Percentiles rank a stretch among this genome's conserved stretches.
These are phyloP conservation scores for Termitomyces sp. DNA, from an alignment of 768 basidiomycete species.

Conservation along the genomic window DNA sequence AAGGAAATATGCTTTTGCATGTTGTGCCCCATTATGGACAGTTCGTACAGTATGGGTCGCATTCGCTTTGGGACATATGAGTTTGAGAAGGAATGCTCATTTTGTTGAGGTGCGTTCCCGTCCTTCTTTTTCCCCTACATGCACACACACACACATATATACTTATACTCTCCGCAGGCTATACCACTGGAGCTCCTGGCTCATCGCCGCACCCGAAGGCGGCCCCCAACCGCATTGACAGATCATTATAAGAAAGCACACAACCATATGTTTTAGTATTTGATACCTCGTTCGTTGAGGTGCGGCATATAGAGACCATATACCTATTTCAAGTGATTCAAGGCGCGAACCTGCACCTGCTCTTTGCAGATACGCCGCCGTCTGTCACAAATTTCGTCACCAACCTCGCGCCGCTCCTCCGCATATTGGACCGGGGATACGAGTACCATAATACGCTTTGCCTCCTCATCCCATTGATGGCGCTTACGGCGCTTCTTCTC, in stretches of 20 bases:
- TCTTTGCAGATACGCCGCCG: slow-evolving; percentile 92
- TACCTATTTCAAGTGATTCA: slow-evolving; percentile 95
- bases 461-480: slow-evolving; percentile 21
- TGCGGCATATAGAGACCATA: slow-evolving; percentile 93
- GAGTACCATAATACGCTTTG: slow-evolving; percentile 25
- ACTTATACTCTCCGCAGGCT: too few relatives aligned
- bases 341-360: slow-evolving; percentile 80
- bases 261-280: slow-evolving; percentile 95
- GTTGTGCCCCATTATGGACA: slow-evolving; percentile 83
- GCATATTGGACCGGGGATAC: slow-evolving; percentile 14
- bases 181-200: slow-evolving; percentile 92
- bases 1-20: slow-evolving; percentile 89
- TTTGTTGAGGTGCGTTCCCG: slow-evolving; percentile 91
- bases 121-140: too few relatives aligned
- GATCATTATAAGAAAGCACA: too few relatives aligned
- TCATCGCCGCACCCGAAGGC: slow-evolving; percentile 77
- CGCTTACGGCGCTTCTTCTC: slow-evolving; percentile 25
- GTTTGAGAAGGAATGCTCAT: slow-evolving; percentile 94
- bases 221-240: slow-evolving; percentile 27
- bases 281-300: slow-evolving; percentile 94
- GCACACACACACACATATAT: too few relatives aligned
- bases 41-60: slow-evolving; percentile 92
- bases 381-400: slow-evolving; percentile 46
- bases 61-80: slow-evolving; percentile 97
- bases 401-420: slow-evolving; percentile 20